A percentile compares a stretch with the other conserved stretches of the same genome.
Evolutionary conservation across 2,329 filamentous ascomycete genomes (phyloP).

Genomic region (Arthrinium phaeospermum): DNA sequence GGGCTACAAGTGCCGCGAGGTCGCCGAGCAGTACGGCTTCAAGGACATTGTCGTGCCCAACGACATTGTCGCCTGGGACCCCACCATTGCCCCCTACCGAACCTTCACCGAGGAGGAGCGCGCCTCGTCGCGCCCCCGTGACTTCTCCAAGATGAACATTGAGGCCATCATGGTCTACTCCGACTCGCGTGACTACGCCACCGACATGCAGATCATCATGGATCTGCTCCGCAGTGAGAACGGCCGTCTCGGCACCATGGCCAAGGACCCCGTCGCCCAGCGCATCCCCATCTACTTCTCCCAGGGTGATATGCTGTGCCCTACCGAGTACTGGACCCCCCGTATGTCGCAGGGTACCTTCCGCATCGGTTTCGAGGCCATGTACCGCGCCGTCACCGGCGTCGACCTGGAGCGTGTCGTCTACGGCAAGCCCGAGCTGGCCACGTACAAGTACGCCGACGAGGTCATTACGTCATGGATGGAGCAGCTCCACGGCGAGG

Average conservation of each 20-base stretch:
- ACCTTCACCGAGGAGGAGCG: slow-evolving; percentile 72
- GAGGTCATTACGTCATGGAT: slow-evolving; percentile 77
- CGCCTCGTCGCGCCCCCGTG: slow-evolving; percentile 68
- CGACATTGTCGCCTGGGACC: slow-evolving; percentile 74
- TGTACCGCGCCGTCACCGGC: slow-evolving; percentile 74
- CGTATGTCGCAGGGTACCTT: slow-evolving; percentile 78
- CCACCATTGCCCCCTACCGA: slow-evolving; percentile 71
- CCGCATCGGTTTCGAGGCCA: slow-evolving; percentile 75
- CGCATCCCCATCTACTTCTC: slow-evolving; percentile 76
- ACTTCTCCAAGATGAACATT: slow-evolving; percentile 75
- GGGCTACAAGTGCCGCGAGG: slow-evolving; percentile 75
- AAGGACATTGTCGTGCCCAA: slow-evolving; percentile 75
- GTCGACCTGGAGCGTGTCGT: slow-evolving; percentile 76
- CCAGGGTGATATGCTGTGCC: slow-evolving; percentile 58
- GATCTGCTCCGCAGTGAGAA: slow-evolving; percentile 73
- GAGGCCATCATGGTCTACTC: slow-evolving; percentile 78
- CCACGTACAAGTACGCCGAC: slow-evolving; percentile 81
- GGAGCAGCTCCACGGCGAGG: slow-evolving; percentile 76
- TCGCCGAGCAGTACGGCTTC: slow-evolving; percentile 76
- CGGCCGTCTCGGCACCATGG: slow-evolving; percentile 67
- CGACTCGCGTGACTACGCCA: slow-evolving; percentile 75
- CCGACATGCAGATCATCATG: slow-evolving; percentile 78
- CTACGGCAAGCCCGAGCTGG: slow-evolving; percentile 76
- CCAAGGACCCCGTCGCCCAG: slow-evolving; percentile 68
- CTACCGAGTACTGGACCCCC: slow-evolving; percentile 67